Percentiles rank a stretch among this genome's conserved stretches.
Evolutionary conservation across 345 rosid genomes (phyloP).

Genomic region (Bruguiera gymnorhiza): DNA sequence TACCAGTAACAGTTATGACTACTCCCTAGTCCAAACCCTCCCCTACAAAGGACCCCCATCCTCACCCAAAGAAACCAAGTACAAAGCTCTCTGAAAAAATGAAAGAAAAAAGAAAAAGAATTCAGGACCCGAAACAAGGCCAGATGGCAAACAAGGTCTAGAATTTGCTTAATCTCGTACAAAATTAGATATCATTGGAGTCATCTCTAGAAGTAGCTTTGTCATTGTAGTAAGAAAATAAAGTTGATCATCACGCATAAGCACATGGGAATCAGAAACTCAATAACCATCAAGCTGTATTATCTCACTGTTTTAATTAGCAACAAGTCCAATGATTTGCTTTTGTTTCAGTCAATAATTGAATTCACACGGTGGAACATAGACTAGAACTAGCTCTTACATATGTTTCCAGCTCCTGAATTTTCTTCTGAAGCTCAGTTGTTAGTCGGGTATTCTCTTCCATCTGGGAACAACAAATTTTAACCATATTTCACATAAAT

Average conservation of each 20-base stretch:
- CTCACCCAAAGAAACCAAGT: too few species aligned
- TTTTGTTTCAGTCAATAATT: too few species aligned
- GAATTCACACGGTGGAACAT: background rate
- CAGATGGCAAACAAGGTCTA: background rate
- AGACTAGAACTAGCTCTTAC: slow-evolving; percentile 36
- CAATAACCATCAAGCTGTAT: background rate
- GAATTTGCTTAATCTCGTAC: background rate
- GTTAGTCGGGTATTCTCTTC: slow-evolving; percentile 79
- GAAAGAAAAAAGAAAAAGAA: background rate
- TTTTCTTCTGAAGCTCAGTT: slow-evolving; percentile 63
- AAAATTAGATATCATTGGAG: background rate
- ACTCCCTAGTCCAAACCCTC: background rate
- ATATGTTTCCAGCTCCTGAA: slow-evolving; percentile 58
- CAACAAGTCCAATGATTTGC: background rate
- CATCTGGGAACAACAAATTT: slow-evolving; percentile 35
- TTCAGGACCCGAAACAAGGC: background rate
- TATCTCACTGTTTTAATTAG: too few species aligned
- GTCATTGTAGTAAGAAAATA: background rate
- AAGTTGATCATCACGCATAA: background rate
- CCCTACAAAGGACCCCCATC: background rate
- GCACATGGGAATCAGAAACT: background rate
- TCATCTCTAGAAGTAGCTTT: background rate
- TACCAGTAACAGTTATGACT: background rate
- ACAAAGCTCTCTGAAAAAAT: too few species aligned
- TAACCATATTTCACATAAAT: too few species aligned